phyloP scores from a whole-genome alignment of 2,329 filamentous ascomycete species.

The Claviceps digitariae region DNA sequence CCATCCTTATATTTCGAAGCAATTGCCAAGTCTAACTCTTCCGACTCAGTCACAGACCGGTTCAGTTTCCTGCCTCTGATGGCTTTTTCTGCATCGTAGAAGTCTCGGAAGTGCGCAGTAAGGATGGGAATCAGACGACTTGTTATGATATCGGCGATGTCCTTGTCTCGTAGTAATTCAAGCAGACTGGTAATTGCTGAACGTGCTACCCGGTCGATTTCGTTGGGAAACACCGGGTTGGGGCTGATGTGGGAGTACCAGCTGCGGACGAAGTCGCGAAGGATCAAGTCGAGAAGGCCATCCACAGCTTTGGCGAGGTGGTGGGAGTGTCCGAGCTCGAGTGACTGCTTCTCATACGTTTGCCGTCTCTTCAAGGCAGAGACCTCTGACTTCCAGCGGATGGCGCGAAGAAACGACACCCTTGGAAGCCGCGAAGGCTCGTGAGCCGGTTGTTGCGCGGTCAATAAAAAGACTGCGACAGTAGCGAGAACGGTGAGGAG shows the following conservation, averaged over 20 bases:
- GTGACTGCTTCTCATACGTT: constrained; percentile 51
- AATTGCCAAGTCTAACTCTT: constrained; percentile 89
- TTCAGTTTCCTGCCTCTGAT: constrained; percentile 82
- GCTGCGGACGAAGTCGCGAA: constrained; percentile 71
- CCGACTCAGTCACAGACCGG: constrained; percentile 83
- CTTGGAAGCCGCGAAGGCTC: constrained; percentile 28
- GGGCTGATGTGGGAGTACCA: constrained; percentile 85
- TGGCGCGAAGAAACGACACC: constrained; percentile 46
- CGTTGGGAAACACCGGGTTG: constrained; percentile 66
- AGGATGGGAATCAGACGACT: constrained; percentile 76
- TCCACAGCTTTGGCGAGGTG: constrained; percentile 71
- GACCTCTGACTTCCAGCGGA: constrained; percentile 58
- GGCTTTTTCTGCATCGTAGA: constrained; percentile 75
- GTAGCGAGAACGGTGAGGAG: constrained; percentile 41
- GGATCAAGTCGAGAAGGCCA: constrained; percentile 58
- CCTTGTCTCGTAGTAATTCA: constrained; percentile 59
- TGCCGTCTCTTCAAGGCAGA: constrained; percentile 51
- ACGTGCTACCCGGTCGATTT: constrained; percentile 72
- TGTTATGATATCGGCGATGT: constrained; percentile 73
- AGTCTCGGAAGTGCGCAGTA: constrained; percentile 78
- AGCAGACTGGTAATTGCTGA: constrained; percentile 56
- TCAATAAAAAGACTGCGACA: constrained; percentile 40
- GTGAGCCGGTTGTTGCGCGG: constrained; percentile 35
- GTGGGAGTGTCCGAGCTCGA: constrained; percentile 59
- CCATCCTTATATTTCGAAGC: constrained; percentile 88